Evolutionary conservation across 176 grass and related monocot genomes (phyloP), one percentile per base, ranked within the genome.

Genomic region (Zoysia pacifica): DNA sequence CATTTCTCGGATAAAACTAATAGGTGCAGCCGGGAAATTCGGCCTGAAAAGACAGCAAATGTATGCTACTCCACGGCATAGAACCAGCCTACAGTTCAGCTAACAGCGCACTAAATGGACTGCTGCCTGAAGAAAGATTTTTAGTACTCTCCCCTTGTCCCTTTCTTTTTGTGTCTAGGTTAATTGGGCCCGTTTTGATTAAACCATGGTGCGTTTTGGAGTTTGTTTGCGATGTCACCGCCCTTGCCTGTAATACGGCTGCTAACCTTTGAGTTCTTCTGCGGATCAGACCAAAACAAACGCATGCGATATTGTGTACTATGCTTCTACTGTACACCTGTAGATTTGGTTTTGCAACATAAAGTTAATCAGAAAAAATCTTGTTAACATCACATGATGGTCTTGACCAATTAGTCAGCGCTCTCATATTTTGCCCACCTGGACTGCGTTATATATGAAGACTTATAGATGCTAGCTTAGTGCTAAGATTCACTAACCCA

Each of bases 281-380:
- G 48, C 14, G 35, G 36, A 51, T 51, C 43, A 7, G 36, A 45
- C 35, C 65, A 14, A 85, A 77, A 85, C 49, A 14, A 35, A 41
- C 41, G 72, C 87, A 89, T 89, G 87, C 59, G 72, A 81, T 89
- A 89, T 84, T 79, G 82, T 71, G 82, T 87, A 78, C 65, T 72
- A 76, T 52, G 47, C 48, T 55, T 54, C 28, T 10, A 48, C 78
- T 40, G 39, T 52, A 75, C 41, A 44, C 48, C 5, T 51, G n/a
- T 19, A 42, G 40, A 48, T 67, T 61, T 70, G 4, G 69, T 69
- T 62, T 28, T 2, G 5, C 11, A 46, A 35, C 35, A 43, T 20
- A 6, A 0, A 35, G 2, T 64, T 65, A 52, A 13, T 15, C 2
- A 5, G 19, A 13, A 71, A 11, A 9, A 52, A n/a, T 42, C 7